Percentiles rank a stretch among this genome's conserved stretches.
Evolutionary conservation across 163 green algal species (phyloP).

Genomic region (Prototheca cutis): DNA sequence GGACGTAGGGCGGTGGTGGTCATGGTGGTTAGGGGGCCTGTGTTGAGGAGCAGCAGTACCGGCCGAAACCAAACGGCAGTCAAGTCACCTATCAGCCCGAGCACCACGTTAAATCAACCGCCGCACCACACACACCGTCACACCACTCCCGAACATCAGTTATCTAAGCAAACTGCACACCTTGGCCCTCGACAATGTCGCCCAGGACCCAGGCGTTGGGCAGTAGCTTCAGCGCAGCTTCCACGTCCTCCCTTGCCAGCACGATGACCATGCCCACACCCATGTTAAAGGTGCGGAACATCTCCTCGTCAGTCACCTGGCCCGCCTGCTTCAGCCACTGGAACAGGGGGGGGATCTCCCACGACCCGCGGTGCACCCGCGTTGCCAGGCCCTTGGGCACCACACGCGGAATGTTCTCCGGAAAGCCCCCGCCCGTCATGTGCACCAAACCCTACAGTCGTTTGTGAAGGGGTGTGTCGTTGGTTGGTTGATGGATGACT

Average conservation of each 20-base stretch:
- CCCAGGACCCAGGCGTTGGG: conserved; percentile 53
- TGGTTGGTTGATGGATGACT: no score
- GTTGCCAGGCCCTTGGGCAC: conserved; percentile 79
- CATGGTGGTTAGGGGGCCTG: no score
- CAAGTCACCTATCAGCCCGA: no score
- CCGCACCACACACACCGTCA: no score
- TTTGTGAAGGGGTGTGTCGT: no score
- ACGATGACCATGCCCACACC: conserved; percentile 89
- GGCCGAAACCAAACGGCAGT: no score
- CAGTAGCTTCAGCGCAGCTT: conserved; percentile 25
- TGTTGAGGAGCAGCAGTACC: no score
- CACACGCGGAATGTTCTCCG: conserved; percentile 92
- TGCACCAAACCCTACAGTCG: conserved; percentile 80
- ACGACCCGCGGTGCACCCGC: conserved; percentile 49
- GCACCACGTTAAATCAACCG: no score
- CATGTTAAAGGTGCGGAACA: conserved; percentile 99
- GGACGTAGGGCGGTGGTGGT: no score
- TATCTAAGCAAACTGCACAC: conserved; percentile 32
- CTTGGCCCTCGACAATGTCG: conserved; percentile 58
- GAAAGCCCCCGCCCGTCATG: conserved; percentile 94
- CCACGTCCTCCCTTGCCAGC: conserved; percentile 46
- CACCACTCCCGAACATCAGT: conserved; percentile 6
- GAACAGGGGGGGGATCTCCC: conserved; percentile 64
- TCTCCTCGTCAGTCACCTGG: conserved; percentile 67
- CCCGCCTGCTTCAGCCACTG: conserved; percentile 71